Evolutionary conservation across 441 rosid species (phyloP), one percentile per base, ranked within the genome.

Genomic region (Bruguiera hainesii): DNA sequence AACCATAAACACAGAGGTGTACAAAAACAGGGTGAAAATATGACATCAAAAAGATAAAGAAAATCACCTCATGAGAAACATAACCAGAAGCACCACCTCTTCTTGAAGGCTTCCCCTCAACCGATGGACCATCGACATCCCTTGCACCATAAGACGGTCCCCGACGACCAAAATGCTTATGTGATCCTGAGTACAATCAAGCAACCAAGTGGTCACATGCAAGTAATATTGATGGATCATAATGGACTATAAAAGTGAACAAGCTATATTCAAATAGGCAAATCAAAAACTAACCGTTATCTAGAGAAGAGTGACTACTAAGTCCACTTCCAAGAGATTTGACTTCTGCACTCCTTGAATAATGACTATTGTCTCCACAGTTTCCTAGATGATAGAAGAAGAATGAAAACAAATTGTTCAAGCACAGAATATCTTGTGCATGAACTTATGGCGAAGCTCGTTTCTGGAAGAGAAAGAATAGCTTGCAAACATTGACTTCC

Each of bases 11-110:
- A 29, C 33, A 55, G 26, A 4, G 31, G 39, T 13, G 13, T n/a
- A 61, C 59, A 49, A 59, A 58, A 10, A 23, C 23, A 9, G 2
- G 5, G 49, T 31, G 49, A 35, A 48, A 21, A 16, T 70, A 30
- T 31, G 26, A 49, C 58, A 67, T 70, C 33, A 21, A 60, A 65
- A 60, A 52, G 28, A 67, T 63, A 2, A 70, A 60, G 39, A 20
- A 59, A 73, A 73, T 52, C 80, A 89, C 95, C 95, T 89, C 95
- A 70, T 83, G 80, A 58, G 87, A 75, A 65, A 84, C 85, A 78
- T 76, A 76, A 61, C 82, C 77, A 78, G 91, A 70, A 76, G 76
- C 78, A 66, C 76, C 75, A 79, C 86, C 83, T 77, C 87, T 82
- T 72, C 83, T 86, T n/a, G 79, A 74, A 72, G 79, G 71, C 75